Evolutionary conservation across 169 alveolate species (phyloP), one percentile per base, ranked within the genome.

Genomic region (Eimeria tenella): DNA sequence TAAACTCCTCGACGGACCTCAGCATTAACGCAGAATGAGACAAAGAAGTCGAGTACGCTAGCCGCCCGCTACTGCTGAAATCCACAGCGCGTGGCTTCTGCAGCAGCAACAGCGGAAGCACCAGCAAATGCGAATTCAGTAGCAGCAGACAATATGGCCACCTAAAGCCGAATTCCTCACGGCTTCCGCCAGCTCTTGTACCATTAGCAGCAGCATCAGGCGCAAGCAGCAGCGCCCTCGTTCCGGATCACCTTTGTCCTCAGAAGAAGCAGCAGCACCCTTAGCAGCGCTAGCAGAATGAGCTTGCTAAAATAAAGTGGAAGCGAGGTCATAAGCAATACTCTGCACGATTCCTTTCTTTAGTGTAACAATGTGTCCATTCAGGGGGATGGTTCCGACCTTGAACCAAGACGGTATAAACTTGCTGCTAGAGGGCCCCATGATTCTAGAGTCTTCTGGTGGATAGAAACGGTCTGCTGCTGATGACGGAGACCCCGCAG

Each of bases 321-420:
- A 31, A 31, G 42, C 42, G 42, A 31, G 0, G 2, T 31, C 42
- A 31, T 31, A 10, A 58, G 68, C 68, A 58, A 58, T 17, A 58
- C 19, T 58, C 19, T 58, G 68, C 68, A 58, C 21, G 42, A 31
- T 31, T 31, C 42, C 42, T 31, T 2, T 31, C 42, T 2, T 31
- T 31, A 31, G 42, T 31, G 42, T 31, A 31, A 2, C 42, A 31
- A 31, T 31, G 42, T 31, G 42, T 31, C 42, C 42, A 31, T 31
- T 31, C 42, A 31, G 42, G 42, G 42, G 42, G 42, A 31, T 31
- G 42, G 42, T 31, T 2, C 42, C 68, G 19, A 90, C 94, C 70
- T 74, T 73, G 70, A 90, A 74, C 94, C 94, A 90, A 25, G 90
- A 90, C 1, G 94, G 94, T 53, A 90, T 58, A 50, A 50, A 62